These are phyloP conservation scores for Fusarium vanettenii DNA, from an alignment of 2,329 filamentous ascomycete species.

Conservation along the genomic window DNA sequence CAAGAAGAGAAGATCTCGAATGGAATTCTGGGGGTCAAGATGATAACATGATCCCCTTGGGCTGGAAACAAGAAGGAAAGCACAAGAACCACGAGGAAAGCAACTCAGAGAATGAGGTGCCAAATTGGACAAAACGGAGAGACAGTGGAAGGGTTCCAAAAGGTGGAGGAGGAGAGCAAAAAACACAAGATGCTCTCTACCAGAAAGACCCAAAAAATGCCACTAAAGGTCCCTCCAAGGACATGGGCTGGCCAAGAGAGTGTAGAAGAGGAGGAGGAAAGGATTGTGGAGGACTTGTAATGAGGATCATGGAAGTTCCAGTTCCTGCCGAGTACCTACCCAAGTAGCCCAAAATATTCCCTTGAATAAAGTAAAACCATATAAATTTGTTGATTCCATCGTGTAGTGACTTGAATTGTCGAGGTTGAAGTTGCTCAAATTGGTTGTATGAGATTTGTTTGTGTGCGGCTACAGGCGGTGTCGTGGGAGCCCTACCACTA, in stretches of 20 bases:
- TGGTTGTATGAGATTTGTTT: background rate
- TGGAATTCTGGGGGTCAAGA: background rate
- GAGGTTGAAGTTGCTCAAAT: background rate
- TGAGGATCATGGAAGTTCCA: slow-evolving; percentile 23
- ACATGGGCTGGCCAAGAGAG: slow-evolving; percentile 24
- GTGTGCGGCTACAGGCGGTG: background rate
- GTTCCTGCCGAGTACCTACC: slow-evolving; percentile 14
- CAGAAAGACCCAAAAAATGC: slow-evolving; percentile 18
- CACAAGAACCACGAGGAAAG: slow-evolving; percentile 5
- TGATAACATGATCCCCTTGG: background rate
- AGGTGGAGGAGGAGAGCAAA: slow-evolving; percentile 42
- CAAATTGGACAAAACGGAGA: slow-evolving; percentile 17
- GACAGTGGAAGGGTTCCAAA: slow-evolving; percentile 29
- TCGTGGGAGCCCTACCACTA: background rate
- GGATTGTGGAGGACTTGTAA: slow-evolving; percentile 5
- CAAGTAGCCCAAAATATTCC: background rate
- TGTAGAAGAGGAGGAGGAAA: background rate
- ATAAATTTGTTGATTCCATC: slow-evolving; percentile 38
- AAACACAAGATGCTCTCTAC: slow-evolving; percentile 16
- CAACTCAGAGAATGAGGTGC: slow-evolving; percentile 14
- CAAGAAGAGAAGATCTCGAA: background rate
- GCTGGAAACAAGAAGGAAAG: background rate
- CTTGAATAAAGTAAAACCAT: slow-evolving; percentile 34
- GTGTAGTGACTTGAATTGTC: background rate
- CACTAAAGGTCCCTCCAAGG: slow-evolving; percentile 12